Evolutionary conservation across 148 eudicot species (phyloP).

Genomic region (Rhododendron mucronatum): DNA sequence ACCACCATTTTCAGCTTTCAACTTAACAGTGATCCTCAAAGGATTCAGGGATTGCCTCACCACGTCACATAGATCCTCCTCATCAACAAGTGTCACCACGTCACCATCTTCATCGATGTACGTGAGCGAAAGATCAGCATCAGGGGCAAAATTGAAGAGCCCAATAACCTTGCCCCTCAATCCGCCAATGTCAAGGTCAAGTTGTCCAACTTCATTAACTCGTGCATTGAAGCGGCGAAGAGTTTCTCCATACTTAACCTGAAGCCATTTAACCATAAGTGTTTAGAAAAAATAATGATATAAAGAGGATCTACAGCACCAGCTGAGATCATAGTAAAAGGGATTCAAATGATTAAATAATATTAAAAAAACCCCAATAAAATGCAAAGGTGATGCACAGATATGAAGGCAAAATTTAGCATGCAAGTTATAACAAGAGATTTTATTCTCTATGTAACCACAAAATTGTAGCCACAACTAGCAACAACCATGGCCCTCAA

Average conservation of each 20-base stretch:
- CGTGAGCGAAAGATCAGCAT: slow-evolving; percentile 48
- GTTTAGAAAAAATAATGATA: background rate
- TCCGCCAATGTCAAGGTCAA: slow-evolving; percentile 48
- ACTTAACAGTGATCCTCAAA: slow-evolving; percentile 56
- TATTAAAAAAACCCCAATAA: background rate
- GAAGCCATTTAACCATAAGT: slow-evolving; percentile 4
- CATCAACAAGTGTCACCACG: slow-evolving; percentile 65
- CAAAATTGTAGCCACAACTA: background rate
- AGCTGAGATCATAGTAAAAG: background rate
- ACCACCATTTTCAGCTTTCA: slow-evolving; percentile 29
- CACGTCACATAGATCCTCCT: slow-evolving; percentile 74
- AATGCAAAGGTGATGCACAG: background rate
- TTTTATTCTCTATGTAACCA: background rate
- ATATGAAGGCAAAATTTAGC: background rate
- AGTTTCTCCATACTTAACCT: slow-evolving; percentile 73
- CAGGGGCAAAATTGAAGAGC: slow-evolving; percentile 56
- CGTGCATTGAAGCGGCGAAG: slow-evolving; percentile 83
- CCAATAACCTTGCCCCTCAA: slow-evolving; percentile 53
- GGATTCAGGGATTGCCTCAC: slow-evolving; percentile 71
- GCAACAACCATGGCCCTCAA: background rate
- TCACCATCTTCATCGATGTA: slow-evolving; percentile 86
- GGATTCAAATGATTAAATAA: background rate
- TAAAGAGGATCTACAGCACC: background rate
- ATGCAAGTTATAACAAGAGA: background rate
- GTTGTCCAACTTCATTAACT: slow-evolving; percentile 34